A percentile compares a stretch with the other conserved stretches of the same genome.
Evolutionary conservation across 352 stramenopile species (phyloP).

Genomic region (Pythium guiyangense): DNA sequence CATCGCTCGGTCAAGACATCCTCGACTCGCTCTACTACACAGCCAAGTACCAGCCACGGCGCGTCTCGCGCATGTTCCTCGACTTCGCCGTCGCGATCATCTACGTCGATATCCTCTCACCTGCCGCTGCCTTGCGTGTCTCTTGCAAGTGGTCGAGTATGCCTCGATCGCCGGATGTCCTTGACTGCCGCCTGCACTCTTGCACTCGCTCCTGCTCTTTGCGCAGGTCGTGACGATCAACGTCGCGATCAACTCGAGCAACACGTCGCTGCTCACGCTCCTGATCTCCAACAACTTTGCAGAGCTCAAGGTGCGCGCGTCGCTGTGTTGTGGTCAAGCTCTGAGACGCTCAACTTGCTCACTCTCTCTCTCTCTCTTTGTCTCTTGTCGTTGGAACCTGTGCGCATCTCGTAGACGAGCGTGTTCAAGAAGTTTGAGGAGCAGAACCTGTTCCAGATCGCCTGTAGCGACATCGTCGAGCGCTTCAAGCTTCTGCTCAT

Average conservation of each 20-base stretch:
- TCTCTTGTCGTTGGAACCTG: too few species aligned
- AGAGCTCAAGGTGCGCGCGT: conserved; percentile 95
- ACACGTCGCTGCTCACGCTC: conserved; percentile 92
- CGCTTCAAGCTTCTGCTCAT: conserved; percentile 98
- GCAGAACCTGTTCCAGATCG: conserved; percentile 97
- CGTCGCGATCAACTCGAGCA: conserved; percentile 94
- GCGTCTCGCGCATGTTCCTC: conserved; percentile 63
- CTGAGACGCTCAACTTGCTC: too few species aligned
- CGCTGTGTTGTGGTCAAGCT: too few species aligned
- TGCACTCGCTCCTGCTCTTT: conserved; percentile 95
- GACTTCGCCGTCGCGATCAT: conserved; percentile 74
- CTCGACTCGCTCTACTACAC: conserved; percentile 94
- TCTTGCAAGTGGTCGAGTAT: too few species aligned
- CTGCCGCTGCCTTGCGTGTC: too few species aligned
- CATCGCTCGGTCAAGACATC: conserved; percentile 95
- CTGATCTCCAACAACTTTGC: conserved; percentile 99
- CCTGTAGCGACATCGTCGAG: conserved; percentile 96
- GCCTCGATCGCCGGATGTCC: too few species aligned
- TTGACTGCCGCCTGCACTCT: conserved; percentile 37
- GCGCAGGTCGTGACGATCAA: conserved; percentile 96
- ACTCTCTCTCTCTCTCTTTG: neutral
- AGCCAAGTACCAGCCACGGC: conserved; percentile 70
- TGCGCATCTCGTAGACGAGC: conserved; percentile 36
- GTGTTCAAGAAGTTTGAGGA: conserved; percentile 98
- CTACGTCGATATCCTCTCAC: conserved; percentile 61